Evolutionary conservation across 495 filamentous ascomycete species (phyloP).

Genomic region (Penicillium bovifimosum): DNA sequence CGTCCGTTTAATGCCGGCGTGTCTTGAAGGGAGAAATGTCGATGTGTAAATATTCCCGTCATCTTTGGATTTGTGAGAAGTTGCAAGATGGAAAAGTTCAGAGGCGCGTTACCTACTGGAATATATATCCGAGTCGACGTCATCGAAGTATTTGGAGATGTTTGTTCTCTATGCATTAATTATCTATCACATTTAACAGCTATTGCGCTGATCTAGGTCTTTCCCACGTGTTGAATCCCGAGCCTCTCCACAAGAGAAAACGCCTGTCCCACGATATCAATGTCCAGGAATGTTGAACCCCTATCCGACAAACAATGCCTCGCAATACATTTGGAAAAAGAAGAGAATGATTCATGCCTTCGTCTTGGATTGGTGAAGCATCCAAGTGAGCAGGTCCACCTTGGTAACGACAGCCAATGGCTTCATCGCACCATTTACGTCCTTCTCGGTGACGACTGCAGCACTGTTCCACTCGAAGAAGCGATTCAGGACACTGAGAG

Average conservation of each 20-base stretch:
- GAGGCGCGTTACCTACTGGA: too few species aligned
- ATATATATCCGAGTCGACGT: neutral
- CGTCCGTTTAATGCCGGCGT: slow-evolving; percentile 28
- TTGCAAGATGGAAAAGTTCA: too few species aligned
- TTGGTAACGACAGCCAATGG: slow-evolving; percentile 92
- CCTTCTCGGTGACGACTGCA: slow-evolving; percentile 79
- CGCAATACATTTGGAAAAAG: slow-evolving; percentile 10
- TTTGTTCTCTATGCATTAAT: slow-evolving; percentile 6
- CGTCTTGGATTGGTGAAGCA: slow-evolving; percentile 64
- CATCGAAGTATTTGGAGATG: neutral
- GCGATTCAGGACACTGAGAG: slow-evolving; percentile 70
- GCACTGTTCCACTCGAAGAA: slow-evolving; percentile 99
- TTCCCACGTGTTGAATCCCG: slow-evolving; percentile 19
- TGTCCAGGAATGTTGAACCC: slow-evolving; percentile 23
- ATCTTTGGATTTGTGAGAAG: slow-evolving; percentile 2
- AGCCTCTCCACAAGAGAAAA: slow-evolving; percentile 9
- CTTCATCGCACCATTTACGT: slow-evolving; percentile 55
- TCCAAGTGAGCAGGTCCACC: slow-evolving; percentile 89
- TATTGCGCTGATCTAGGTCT: slow-evolving; percentile 11
- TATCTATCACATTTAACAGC: slow-evolving; percentile 3
- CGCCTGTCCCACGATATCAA: slow-evolving; percentile 14
- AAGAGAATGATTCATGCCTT: slow-evolving; percentile 10
- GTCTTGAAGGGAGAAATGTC: slow-evolving; percentile 22
- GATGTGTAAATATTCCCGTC: slow-evolving; percentile 20
- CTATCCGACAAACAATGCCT: slow-evolving; percentile 6